Evolutionary conservation across 148 eudicot species (phyloP), one percentile per base, ranked within the genome.

Genomic region (Rhododendron molle): DNA sequence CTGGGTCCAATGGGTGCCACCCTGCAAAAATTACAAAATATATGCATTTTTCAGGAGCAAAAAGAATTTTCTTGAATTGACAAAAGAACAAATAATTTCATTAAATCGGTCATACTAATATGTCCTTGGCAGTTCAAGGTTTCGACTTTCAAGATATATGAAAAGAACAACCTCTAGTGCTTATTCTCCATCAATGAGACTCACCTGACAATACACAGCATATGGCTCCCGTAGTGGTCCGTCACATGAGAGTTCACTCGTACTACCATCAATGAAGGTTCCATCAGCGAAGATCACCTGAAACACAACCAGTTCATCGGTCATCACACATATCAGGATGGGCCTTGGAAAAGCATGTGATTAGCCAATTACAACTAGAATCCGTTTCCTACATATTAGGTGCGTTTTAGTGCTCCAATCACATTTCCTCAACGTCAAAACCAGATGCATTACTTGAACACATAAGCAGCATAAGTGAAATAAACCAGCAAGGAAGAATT

Each of bases 201-300:
- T 26, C 14, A 94, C 99, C 99, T 96, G 99, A 86, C 99, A 96
- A 88, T 87, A 96, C 81, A 96, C 98, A 11, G 96, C 90, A 86
- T 85, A 95, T 32, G 99, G 98, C 88, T 94, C 96, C 89, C 99
- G 91, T 28, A 96, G 87, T 18, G 99, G 99, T 76, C 99, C 99
- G 88, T 96, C 99, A 82, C 99, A 96, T 40, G 99, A 96, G 65
- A 96, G 95, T 91, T 96, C 99, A 85, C 99, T 96, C 15, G 99
- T 96, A 89, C 99, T 93, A 65, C 99, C 99, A 84, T 96, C 99
- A 85, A 96, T 93, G 85, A 96, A 96, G 72, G 98, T 96, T 82
- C 98, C 98, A 88, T 96, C 99, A 79, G 99, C 99, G 91, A 95
- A 96, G 86, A 96, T 94, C 86, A 96, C 99, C 98, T 96, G 81